Percentiles rank a stretch among this genome's conserved stretches.
phyloP scores from a whole-genome alignment of 345 rosid genomes.

The Excoecaria agallocha region DNA sequence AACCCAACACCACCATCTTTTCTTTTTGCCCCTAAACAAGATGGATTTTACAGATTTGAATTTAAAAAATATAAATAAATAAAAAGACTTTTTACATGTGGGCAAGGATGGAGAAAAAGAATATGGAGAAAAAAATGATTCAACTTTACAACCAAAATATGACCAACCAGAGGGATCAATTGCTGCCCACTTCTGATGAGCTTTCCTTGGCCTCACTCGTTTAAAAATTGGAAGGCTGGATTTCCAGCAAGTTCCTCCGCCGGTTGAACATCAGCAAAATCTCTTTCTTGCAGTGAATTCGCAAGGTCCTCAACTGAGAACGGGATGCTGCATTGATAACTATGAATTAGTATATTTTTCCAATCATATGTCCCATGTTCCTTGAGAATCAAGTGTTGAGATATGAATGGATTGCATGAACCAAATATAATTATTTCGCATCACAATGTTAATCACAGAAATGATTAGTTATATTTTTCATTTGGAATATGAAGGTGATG shows the following conservation, averaged over 20 bases:
- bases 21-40: constrained; percentile 26
- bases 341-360: constrained; percentile 8
- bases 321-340: constrained; percentile 63
- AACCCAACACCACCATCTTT: constrained; percentile 7
- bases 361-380: too few relatives aligned
- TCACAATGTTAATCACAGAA: background rate
- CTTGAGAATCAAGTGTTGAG: too few relatives aligned
- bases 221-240: constrained; percentile 80
- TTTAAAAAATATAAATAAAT: constrained; percentile 37
- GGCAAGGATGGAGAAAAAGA: constrained; percentile 17
- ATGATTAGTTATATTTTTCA: background rate
- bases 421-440: too few relatives aligned
- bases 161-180: constrained; percentile 9
- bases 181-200: constrained; percentile 22
- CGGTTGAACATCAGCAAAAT: constrained; percentile 70
- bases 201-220: constrained; percentile 44
- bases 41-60: constrained; percentile 37
- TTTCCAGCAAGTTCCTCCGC: constrained; percentile 77
- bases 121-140: constrained; percentile 5
- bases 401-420: too few relatives aligned
- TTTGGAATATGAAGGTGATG: background rate
- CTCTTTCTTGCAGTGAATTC: constrained; percentile 73
- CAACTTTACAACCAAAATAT: constrained; percentile 18
- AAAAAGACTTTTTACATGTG: constrained; percentile 33
- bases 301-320: constrained; percentile 94